A percentile compares a stretch with the other conserved stretches of the same genome.
phyloP scores from a whole-genome alignment of 768 basidiomycete species.

The Boletus sp. region DNA sequence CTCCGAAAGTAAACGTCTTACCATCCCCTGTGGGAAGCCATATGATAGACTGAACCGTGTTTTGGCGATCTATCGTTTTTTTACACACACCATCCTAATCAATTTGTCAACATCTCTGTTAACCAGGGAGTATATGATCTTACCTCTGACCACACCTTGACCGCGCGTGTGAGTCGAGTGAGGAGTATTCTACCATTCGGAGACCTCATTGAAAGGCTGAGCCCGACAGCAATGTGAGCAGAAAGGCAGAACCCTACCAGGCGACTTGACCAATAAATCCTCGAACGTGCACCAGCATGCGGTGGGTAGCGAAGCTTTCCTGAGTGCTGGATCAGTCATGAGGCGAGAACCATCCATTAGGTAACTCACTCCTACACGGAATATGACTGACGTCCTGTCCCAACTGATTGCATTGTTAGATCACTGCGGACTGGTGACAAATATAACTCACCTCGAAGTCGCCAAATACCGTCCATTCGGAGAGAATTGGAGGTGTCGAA shows the following conservation, averaged over 20 bases:
- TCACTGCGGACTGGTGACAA: neutral
- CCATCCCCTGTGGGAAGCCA: conserved; percentile 52
- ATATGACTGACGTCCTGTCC: conserved; percentile 51
- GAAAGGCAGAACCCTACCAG: conserved; percentile 33
- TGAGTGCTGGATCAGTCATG: conserved; percentile 21
- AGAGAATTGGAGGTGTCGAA: conserved; percentile 53
- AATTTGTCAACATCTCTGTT: conserved; percentile 5
- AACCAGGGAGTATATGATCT: conserved; percentile 8
- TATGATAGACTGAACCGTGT: conserved; percentile 46
- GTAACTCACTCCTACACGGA: conserved; percentile 42
- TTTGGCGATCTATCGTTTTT: conserved; percentile 47
- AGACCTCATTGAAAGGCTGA: conserved; percentile 35
- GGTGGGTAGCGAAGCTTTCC: conserved; percentile 43
- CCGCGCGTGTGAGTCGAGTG: conserved; percentile 45
- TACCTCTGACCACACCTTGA: conserved; percentile 54
- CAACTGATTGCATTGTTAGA: conserved; percentile 33
- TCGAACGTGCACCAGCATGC: conserved; percentile 47
- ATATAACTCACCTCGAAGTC: conserved; percentile 43
- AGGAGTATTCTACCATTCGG: conserved; percentile 44
- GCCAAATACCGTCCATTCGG: conserved; percentile 52
- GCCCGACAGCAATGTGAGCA: neutral
- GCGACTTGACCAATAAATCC: conserved; percentile 56
- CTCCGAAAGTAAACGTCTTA: conserved; percentile 16
- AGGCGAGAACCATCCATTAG: conserved; percentile 4
- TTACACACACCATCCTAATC: conserved; percentile 48